Evolutionary conservation across 805 yeast genomes (phyloP), one percentile per base, ranked within the genome.

Genomic region (Ogataea trehaloabstinens): DNA sequence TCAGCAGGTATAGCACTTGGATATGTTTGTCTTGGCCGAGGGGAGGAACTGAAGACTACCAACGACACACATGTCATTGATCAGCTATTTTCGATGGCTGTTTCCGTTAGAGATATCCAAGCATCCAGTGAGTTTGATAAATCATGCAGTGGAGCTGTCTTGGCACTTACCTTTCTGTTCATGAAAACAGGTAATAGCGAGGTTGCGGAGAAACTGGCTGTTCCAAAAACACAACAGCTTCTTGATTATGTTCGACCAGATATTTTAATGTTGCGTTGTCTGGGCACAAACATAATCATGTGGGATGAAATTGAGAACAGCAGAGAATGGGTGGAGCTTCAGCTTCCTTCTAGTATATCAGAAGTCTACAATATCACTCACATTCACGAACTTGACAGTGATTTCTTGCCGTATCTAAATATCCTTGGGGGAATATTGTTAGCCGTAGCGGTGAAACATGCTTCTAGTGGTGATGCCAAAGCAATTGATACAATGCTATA

Each of bases 1-100:
- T 85, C 95, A 1, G 95, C 95, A 1, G 99, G 99, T 0, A 75
- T 91, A 29, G 78, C 95, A 0, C 61, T 90, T 13, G 99, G 99
- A 0, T 75, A 81, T 40, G 80, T 89, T 12, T 89, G 90, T 52
- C 59, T 89, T 21, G 96, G 95, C 0, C 75, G 77, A 40, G 95
- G 93, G 1, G 73, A 74, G 37, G 76, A 74, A 42, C 60, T 82
- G 34, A 65, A 73, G 34, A 44, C 46, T 13, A 45, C 53, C 2
- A 74, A 74, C 43, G 93, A 83, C 53, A 70, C 82, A 0, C 80
- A 73, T 49, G 73, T 85, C 4, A 75, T 80, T 18, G 88, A 82
- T 42, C 67, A 65, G 34, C 63, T 88, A 24, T 55, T 82, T 29
- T 66, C 78, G 0, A 64, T 77, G 40, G 86, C 88, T 0, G 66